These are phyloP conservation scores for Friedmanniomyces endolithicus DNA, from an alignment of 495 filamentous ascomycete genomes.

Conservation along the genomic window DNA sequence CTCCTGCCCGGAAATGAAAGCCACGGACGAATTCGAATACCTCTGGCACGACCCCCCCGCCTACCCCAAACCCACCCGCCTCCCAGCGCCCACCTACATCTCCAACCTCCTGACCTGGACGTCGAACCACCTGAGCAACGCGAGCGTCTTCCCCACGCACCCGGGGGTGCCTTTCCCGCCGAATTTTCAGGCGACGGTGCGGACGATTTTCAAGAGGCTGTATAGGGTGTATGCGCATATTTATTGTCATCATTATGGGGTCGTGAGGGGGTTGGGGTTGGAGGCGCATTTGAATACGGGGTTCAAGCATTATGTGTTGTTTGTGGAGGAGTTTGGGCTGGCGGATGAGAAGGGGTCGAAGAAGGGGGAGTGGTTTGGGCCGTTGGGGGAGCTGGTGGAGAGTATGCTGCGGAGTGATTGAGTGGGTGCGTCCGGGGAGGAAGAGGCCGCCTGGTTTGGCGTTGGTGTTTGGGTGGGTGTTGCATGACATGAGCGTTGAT, in stretches of 20 bases:
- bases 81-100: slow-evolving; percentile 93
- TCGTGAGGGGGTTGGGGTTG: slow-evolving; percentile 84
- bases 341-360: slow-evolving; percentile 57
- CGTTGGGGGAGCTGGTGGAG: slow-evolving; percentile 90
- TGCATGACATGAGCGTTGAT: neutral
- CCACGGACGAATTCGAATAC: slow-evolving; percentile 99
- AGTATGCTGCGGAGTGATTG: slow-evolving; percentile 85
- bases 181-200: slow-evolving; percentile 70
- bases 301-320: slow-evolving; percentile 98
- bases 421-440: no score
- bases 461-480: neutral
- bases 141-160: slow-evolving; percentile 81
- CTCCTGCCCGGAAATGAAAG: slow-evolving; percentile 98
- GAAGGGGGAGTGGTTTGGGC: slow-evolving; percentile 74
- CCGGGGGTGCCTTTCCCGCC: slow-evolving; percentile 96
- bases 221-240: slow-evolving; percentile 98
- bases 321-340: slow-evolving; percentile 84
- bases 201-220: slow-evolving; percentile 94
- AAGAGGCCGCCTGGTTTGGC: neutral
- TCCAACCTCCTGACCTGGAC: slow-evolving; percentile 97
- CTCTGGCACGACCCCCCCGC: slow-evolving; percentile 93
- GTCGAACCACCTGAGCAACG: slow-evolving; percentile 88
- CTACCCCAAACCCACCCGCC: slow-evolving; percentile 92
- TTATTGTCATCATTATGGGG: slow-evolving; percentile 98
- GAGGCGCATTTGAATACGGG: slow-evolving; percentile 97